These are phyloP conservation scores for Alectoria sarmentosa DNA, from an alignment of 495 filamentous ascomycete genomes.

Conservation along the genomic window DNA sequence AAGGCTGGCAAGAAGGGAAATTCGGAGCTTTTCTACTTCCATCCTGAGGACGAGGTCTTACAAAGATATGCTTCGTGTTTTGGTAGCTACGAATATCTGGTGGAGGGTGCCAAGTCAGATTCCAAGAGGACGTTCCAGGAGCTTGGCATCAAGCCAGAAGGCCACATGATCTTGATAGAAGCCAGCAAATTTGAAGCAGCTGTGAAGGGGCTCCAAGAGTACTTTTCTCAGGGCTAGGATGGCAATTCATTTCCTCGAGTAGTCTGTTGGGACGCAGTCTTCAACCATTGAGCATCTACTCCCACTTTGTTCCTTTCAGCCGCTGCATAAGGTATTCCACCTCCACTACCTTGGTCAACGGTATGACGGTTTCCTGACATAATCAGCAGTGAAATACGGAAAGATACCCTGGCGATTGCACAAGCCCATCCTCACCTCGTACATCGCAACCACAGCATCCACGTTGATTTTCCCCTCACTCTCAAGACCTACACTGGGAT, in stretches of 20 bases:
- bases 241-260: not conserved
- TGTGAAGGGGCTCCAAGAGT: slow-evolving; percentile 64
- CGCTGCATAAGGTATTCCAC: slow-evolving; percentile 97
- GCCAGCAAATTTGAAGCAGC: slow-evolving; percentile 58
- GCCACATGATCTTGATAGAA: slow-evolving; percentile 73
- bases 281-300: slow-evolving; percentile 29
- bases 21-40: slow-evolving; percentile 70
- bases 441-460: slow-evolving; percentile 90
- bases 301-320: slow-evolving; percentile 62
- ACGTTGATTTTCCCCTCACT: slow-evolving; percentile 72
- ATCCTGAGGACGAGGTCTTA: slow-evolving; percentile 92
- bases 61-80: slow-evolving; percentile 60
- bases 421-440: slow-evolving; percentile 51
- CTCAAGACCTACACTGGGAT: slow-evolving; percentile 62
- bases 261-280: not conserved
- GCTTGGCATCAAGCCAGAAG: slow-evolving; percentile 75
- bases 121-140: slow-evolving; percentile 93
- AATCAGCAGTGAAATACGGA: slow-evolving; percentile 22
- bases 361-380: slow-evolving; percentile 82
- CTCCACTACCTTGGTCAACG: slow-evolving; percentile 94
- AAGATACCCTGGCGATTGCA: not conserved
- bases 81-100: slow-evolving; percentile 67
- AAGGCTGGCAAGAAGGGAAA: slow-evolving; percentile 34
- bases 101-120: slow-evolving; percentile 73
- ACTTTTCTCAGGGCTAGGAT: slow-evolving; percentile 41